Conservation (phyloP, 2,329 filamentous ascomycete species). For the Metarhizium sp. region DNA sequence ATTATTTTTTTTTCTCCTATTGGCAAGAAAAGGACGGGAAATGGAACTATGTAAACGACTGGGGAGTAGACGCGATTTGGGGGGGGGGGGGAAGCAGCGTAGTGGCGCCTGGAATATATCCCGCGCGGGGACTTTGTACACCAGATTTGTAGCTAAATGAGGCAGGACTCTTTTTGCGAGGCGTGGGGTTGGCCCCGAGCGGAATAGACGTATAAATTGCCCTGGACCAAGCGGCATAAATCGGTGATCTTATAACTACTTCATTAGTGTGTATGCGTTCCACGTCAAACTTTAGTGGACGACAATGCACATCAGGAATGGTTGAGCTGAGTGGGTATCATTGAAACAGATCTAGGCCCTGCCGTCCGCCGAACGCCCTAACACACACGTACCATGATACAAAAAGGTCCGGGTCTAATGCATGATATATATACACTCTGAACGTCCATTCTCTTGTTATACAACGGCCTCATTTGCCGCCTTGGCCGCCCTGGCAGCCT, state of each 20-base stretch:
- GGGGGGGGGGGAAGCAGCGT: background rate
- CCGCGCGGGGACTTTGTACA: background rate
- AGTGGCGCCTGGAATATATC: background rate
- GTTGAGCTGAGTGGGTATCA: background rate
- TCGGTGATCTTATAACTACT: no score
- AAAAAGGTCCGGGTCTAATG: background rate
- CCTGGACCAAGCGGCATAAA: background rate
- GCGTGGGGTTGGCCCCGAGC: background rate
- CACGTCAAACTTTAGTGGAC: no score
- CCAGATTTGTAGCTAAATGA: slow-evolving; percentile 2
- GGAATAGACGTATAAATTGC: background rate
- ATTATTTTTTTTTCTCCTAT: background rate
- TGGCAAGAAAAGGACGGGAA: background rate
- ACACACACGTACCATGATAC: background rate
- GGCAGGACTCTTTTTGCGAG: background rate
- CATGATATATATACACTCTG: background rate
- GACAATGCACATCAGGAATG: background rate
- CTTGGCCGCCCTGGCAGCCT: slow-evolving; percentile 14
- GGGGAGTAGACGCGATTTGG: background rate
- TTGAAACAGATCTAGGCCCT: background rate
- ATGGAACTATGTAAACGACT: background rate
- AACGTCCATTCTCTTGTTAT: slow-evolving; percentile 2
- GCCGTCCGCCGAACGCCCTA: background rate
- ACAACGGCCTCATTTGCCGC: background rate
- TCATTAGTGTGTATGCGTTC: no score